Percentiles rank a stretch among this genome's conserved stretches.
Conservation (phyloP, 108 stramenopile species). For the Chaetoceros tenuissimus region DNA sequence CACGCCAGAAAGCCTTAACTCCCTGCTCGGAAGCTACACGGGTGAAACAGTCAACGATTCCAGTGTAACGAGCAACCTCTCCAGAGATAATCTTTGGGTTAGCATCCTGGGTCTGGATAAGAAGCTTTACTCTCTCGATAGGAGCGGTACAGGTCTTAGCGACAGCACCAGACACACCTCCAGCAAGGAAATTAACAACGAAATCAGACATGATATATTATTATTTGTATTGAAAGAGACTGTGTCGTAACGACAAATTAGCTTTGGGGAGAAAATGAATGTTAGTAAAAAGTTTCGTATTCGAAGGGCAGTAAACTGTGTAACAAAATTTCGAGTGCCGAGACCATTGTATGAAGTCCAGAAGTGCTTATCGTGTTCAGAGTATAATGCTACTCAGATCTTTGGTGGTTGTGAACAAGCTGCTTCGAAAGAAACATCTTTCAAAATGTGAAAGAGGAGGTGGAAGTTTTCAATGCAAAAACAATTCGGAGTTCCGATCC, state of each 20-base stretch:
- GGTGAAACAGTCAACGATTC: constrained; percentile 92
- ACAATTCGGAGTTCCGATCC: too few relatives aligned
- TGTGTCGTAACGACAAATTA: constrained; percentile 2
- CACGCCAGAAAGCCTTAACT: constrained; percentile 91
- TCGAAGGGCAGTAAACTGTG: too few relatives aligned
- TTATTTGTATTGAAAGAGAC: not conserved
- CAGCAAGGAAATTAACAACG: constrained; percentile 84
- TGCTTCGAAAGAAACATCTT: too few relatives aligned
- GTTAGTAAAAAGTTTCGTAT: too few relatives aligned
- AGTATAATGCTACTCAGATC: too few relatives aligned
- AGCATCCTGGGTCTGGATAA: constrained; percentile 96
- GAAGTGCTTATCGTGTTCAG: too few relatives aligned
- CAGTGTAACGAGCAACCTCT: constrained; percentile 93
- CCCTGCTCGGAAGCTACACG: constrained; percentile 94
- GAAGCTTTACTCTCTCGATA: constrained; percentile 99
- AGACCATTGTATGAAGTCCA: too few relatives aligned
- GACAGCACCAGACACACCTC: constrained; percentile 91
- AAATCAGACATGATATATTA: constrained; percentile 50
- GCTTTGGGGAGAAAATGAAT: too few relatives aligned
- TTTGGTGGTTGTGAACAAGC: too few relatives aligned
- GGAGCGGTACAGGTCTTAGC: constrained; percentile 96
- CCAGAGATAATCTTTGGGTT: constrained; percentile 96
- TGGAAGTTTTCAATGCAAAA: too few relatives aligned
- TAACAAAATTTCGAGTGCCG: too few relatives aligned
- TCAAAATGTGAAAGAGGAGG: too few relatives aligned